phyloP scores from a whole-genome alignment of 1,284 basidiomycete species.

The Papiliotrema fonsecae region DNA sequence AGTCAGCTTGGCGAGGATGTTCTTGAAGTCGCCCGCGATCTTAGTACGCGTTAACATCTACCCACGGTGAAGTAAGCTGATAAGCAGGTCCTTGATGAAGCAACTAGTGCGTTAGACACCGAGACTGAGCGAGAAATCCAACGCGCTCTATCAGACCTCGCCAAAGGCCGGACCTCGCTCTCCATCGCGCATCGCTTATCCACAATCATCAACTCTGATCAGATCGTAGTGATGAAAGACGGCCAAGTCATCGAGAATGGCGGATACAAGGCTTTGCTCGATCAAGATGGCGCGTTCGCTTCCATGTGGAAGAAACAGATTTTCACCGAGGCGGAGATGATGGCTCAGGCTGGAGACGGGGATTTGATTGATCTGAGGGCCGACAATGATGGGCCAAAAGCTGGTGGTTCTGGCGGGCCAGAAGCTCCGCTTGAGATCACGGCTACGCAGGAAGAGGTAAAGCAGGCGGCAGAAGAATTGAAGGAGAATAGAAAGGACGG shows the following conservation, averaged over 20 bases:
- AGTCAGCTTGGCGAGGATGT: slow-evolving; percentile 82
- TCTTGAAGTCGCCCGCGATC: slow-evolving; percentile 90
- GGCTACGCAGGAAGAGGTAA: too few species aligned
- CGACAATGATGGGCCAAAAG: too few species aligned
- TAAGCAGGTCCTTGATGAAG: slow-evolving; percentile 82
- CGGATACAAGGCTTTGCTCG: slow-evolving; percentile 75
- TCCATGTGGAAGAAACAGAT: slow-evolving; percentile 47
- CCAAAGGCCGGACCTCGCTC: slow-evolving; percentile 70
- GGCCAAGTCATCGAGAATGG: slow-evolving; percentile 82
- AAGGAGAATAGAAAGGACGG: too few species aligned
- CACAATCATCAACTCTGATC: slow-evolving; percentile 54
- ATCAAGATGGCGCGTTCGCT: slow-evolving; percentile 48
- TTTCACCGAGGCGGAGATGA: slow-evolving; percentile 41
- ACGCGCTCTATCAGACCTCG: slow-evolving; percentile 58
- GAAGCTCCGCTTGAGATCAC: too few species aligned
- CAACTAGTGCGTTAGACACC: slow-evolving; percentile 92
- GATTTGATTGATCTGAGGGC: slow-evolving; percentile 7
- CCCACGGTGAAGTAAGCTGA: background rate
- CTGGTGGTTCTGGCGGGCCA: too few species aligned
- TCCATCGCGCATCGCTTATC: slow-evolving; percentile 75
- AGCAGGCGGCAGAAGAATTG: too few species aligned
- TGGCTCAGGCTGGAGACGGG: slow-evolving; percentile 20
- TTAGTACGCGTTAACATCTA: slow-evolving; percentile 48
- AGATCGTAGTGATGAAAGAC: slow-evolving; percentile 83
- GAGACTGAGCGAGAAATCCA: slow-evolving; percentile 65